Evolutionary conservation across 352 stramenopile species (phyloP).

Genomic region (Thalassiosira allenii): DNA sequence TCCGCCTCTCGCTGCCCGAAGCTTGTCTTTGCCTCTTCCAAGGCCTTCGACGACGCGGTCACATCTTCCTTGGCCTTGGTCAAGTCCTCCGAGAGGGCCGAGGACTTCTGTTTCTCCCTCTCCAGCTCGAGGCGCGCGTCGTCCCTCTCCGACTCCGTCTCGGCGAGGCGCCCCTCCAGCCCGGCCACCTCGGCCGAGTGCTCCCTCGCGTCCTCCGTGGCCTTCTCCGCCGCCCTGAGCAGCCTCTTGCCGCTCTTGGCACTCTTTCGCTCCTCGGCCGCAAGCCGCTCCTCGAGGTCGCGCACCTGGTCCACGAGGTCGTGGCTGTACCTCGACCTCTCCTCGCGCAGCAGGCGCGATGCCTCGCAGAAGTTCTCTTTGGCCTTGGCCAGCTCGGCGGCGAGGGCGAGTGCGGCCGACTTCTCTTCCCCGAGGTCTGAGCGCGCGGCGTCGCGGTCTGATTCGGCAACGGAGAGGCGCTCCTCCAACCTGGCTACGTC

Average conservation of each 20-base stretch:
- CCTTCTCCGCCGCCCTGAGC: not conserved
- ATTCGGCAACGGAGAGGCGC: conserved; percentile 13
- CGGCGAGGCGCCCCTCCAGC: conserved; percentile 1
- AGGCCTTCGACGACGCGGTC: not conserved
- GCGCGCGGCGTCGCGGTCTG: conserved; percentile 14
- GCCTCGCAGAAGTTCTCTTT: not conserved
- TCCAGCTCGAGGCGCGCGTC: not conserved
- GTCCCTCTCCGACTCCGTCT: not conserved
- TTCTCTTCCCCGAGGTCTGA: not conserved
- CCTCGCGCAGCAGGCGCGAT: too few species aligned
- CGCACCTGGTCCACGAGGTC: not conserved
- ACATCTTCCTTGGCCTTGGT: conserved; percentile 1
- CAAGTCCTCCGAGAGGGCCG: not conserved
- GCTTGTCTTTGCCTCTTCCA: conserved; percentile 12
- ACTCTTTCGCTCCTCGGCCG: too few species aligned
- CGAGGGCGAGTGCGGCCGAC: not conserved
- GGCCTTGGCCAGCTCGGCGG: not conserved
- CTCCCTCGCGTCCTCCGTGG: not conserved
- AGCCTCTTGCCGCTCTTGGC: too few species aligned
- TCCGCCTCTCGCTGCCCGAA: not conserved
- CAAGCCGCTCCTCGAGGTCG: not conserved
- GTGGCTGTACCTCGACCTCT: conserved; percentile 23
- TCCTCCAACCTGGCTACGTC: conserved; percentile 25
- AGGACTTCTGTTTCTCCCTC: not conserved
- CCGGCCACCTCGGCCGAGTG: not conserved